phyloP scores from a whole-genome alignment of 169 alveolate genomes.

The Blepharisma undulans region DNA sequence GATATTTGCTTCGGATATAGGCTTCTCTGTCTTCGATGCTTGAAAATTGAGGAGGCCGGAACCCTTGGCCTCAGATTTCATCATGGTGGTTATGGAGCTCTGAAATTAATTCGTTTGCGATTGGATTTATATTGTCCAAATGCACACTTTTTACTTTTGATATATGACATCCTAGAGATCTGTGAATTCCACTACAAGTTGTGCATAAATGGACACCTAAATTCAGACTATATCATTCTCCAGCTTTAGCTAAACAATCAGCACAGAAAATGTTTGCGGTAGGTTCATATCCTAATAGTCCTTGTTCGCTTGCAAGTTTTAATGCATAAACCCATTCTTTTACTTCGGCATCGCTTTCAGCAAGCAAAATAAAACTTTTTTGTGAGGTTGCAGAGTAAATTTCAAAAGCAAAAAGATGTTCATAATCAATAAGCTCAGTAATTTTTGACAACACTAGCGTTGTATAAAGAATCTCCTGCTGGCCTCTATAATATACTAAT shows the following conservation, averaged over 20 bases:
- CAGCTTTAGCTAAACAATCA: not conserved
- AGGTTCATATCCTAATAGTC: not conserved
- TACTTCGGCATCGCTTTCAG: conserved; percentile 34
- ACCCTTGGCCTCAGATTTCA: conserved; percentile 26
- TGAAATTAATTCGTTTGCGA: not conserved
- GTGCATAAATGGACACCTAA: conserved; percentile 38
- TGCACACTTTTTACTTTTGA: conserved; percentile 37
- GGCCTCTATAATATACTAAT: not conserved
- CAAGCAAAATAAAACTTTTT: not conserved
- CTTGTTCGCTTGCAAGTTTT: conserved; percentile 13
- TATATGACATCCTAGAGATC: conserved; percentile 34
- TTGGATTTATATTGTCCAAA: conserved; percentile 27
- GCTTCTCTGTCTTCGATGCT: conserved; percentile 23
- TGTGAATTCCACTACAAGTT: conserved; percentile 38
- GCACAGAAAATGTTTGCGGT: not conserved
- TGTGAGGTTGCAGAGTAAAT: not conserved
- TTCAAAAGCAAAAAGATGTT: conserved; percentile 41
- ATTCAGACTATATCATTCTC: conserved; percentile 32
- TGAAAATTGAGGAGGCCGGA: not conserved
- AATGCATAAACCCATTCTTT: conserved; percentile 30
- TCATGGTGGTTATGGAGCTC: conserved; percentile 21
- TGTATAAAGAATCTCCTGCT: not conserved
- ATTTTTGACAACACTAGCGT: not conserved
- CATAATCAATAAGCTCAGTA: not conserved
- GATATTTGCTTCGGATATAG: conserved; percentile 23